Evolutionary conservation across 305 asterid species (phyloP), one percentile per base, ranked within the genome.

Genomic region (Ruellia speciosa): DNA sequence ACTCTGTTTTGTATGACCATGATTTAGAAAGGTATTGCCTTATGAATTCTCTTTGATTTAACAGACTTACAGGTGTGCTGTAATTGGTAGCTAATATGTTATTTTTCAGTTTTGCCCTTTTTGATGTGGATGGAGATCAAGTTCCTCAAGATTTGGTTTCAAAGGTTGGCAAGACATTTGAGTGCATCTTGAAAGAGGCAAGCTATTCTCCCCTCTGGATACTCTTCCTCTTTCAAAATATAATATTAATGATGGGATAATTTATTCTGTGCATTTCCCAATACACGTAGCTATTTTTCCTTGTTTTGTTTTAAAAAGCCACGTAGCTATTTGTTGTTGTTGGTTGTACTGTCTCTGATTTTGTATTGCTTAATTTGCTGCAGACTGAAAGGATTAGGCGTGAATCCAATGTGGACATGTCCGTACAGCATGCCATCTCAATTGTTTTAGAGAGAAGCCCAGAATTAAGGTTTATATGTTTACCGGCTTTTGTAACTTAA

Each of bases 1-100:
- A 89, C 79, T 86, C 97, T 0, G 97, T 89, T 64, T 69, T 89
- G 60, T 89, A 89, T 55, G 97, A 89, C 78, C 97, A 89, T 70
- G 95, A 89, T 68, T 66, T 89, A 39, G 97, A 89, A 75, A 89
- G 96, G 96, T 54, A 11, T 18, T 9, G 45, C 34, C n/a, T 9
- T 24, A 14, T 47, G 20, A 14, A 16, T 47, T 47, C 1, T 39
- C 7, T 40, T 6, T 37, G 40, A 6, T 35, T 41, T 40, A 0
- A 35, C n/a, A 2, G 4, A 9, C 4, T 11, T 57, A 6, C 34
- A 14, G 10, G 4, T 47, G 6, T 47, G 3, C 41, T 37, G 41
- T n/a, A n/a, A 47, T 9, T 15, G 18, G 7, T 58, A 56, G n/a
- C 35, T 58, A 20, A 48, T 49, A 19, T 19, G 35, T 57, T 53